Conservation (phyloP, 345 rosid genomes). For the Eucalyptus marginata region DNA sequence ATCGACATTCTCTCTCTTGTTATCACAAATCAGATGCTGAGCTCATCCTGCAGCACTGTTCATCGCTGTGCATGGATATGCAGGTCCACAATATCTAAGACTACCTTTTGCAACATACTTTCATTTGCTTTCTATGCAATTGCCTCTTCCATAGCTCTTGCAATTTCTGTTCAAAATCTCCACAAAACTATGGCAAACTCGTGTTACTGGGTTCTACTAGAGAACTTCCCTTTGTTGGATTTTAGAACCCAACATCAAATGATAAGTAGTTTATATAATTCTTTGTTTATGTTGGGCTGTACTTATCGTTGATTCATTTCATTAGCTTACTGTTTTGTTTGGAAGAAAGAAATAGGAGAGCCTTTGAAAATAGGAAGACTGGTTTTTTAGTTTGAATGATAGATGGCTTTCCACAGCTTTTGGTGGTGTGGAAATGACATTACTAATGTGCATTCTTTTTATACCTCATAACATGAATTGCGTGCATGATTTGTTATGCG, state of each 20-base stretch:
- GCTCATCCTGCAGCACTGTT: background rate
- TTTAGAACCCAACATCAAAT: too few relatives aligned
- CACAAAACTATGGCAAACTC: too few relatives aligned
- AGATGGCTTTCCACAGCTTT: background rate
- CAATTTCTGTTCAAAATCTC: too few relatives aligned
- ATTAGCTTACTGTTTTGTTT: background rate
- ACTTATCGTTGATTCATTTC: background rate
- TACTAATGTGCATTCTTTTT: background rate
- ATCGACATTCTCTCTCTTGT: background rate
- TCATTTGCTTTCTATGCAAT: background rate
- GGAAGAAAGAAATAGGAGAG: background rate
- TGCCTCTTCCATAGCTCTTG: background rate
- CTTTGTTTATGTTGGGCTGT: background rate
- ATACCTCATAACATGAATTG: background rate
- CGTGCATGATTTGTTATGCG: accelerated
- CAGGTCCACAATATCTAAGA: background rate
- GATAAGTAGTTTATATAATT: too few relatives aligned
- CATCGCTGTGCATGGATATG: background rate
- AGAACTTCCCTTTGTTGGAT: too few relatives aligned
- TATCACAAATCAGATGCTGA: background rate
- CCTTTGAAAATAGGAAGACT: background rate
- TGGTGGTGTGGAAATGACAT: background rate
- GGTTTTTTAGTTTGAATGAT: background rate
- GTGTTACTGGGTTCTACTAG: too few relatives aligned
- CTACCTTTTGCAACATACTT: background rate